These are phyloP conservation scores for Cutaneotrichosporon dermatis DNA, from an alignment of 1,284 basidiomycete species.

Conservation along the genomic window DNA sequence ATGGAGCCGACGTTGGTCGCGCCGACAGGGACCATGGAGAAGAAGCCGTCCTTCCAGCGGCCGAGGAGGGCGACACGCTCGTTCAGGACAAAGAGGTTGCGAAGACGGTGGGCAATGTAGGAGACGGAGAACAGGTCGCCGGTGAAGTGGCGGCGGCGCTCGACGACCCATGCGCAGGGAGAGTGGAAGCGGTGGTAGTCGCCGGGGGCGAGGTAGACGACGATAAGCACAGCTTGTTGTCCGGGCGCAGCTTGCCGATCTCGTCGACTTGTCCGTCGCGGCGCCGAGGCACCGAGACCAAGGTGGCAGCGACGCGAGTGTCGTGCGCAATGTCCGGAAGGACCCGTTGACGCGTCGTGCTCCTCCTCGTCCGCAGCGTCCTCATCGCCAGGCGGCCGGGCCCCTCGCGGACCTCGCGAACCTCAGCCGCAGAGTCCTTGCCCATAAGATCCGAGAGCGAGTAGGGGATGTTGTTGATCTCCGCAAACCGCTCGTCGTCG, in stretches of 20 bases:
- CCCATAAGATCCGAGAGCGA: constrained; percentile 79
- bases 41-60: constrained; percentile 92
- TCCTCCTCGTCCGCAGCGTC: constrained; percentile 17
- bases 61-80: constrained; percentile 96
- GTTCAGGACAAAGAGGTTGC: constrained; percentile 94
- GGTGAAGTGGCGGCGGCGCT: constrained; percentile 89
- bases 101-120: constrained; percentile 85
- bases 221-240: constrained; percentile 80
- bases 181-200: constrained; percentile 99
- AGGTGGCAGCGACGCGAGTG: constrained; percentile 51
- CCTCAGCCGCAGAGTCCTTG: constrained; percentile 22
- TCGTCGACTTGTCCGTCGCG: constrained; percentile 53
- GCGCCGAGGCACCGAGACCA: constrained; percentile 53
- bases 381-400: constrained; percentile 11
- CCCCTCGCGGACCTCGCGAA: constrained; percentile 11
- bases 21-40: constrained; percentile 94
- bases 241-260: constrained; percentile 47
- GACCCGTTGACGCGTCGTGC: constrained; percentile 38
- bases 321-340: constrained; percentile 58
- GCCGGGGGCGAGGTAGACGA: constrained; percentile 96
- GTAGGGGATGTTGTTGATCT: constrained; percentile 96
- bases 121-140: constrained; percentile 97
- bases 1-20: constrained; percentile 98
- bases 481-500: constrained; percentile 79
- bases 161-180: constrained; percentile 94